Conservation (phyloP, 2,329 filamentous ascomycete species). For the Calonectria honghensis region DNA sequence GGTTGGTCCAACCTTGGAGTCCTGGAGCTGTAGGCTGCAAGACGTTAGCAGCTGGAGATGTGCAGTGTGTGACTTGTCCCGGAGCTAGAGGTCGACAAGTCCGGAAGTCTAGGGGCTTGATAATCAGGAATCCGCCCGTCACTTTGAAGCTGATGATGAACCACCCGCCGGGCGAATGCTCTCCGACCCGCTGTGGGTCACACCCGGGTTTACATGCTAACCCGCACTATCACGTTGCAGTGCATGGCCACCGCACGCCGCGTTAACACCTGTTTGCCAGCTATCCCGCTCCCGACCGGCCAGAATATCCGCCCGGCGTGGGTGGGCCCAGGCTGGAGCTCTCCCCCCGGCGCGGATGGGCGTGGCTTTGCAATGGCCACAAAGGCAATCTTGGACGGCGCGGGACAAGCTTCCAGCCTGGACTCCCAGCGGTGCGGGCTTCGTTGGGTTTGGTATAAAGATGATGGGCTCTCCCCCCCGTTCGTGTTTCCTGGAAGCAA, state of each 20-base stretch:
- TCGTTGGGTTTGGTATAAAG: slow-evolving; percentile 14
- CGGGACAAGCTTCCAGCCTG: slow-evolving; percentile 15
- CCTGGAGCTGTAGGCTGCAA: slow-evolving; percentile 1
- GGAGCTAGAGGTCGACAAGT: not conserved
- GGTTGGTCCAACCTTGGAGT: not conserved
- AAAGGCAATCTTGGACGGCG: slow-evolving; percentile 4
- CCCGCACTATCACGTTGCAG: slow-evolving; percentile 38
- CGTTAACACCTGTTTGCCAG: not conserved
- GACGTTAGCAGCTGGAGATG: slow-evolving; percentile 11
- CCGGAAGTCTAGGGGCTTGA: slow-evolving; percentile 15
- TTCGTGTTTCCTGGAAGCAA: not conserved
- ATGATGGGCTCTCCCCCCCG: not conserved
- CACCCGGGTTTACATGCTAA: slow-evolving; percentile 33
- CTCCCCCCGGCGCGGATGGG: too few species aligned
- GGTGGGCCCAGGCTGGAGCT: slow-evolving; percentile 1
- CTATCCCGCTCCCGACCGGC: slow-evolving; percentile 42
- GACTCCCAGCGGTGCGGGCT: not conserved
- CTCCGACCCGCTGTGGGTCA: not conserved
- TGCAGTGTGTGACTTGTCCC: slow-evolving; percentile 8
- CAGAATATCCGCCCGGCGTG: slow-evolving; percentile 40
- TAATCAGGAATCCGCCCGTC: not conserved
- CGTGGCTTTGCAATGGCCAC: slow-evolving; percentile 5
- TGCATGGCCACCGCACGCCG: not conserved
- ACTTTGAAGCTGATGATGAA: slow-evolving; percentile 1
- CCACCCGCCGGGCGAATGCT: slow-evolving; percentile 29